Evolutionary conservation across 2,329 filamentous ascomycete genomes (phyloP).

Genomic region (Capronia epimyces): DNA sequence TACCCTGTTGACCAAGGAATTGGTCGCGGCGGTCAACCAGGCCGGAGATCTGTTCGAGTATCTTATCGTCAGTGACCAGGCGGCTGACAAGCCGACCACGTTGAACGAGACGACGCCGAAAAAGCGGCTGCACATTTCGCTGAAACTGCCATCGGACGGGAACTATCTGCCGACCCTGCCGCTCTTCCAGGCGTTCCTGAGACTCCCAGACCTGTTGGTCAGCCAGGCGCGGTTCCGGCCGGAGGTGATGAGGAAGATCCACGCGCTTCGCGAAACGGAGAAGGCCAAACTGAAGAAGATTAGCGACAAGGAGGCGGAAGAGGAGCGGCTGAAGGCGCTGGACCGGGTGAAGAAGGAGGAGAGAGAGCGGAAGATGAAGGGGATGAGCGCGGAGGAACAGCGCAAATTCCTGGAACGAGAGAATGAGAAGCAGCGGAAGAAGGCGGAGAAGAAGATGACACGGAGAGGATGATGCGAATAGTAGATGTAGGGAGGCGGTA

Average conservation of each 20-base stretch:
- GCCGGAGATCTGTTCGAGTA: slow-evolving; percentile 81
- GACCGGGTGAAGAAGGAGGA: slow-evolving; percentile 76
- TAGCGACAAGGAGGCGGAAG: slow-evolving; percentile 65
- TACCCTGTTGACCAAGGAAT: slow-evolving; percentile 75
- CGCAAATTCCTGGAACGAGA: slow-evolving; percentile 80
- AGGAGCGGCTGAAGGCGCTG: slow-evolving; percentile 50
- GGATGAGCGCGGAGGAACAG: slow-evolving; percentile 72
- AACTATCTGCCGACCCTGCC: slow-evolving; percentile 64
- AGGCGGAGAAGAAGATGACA: slow-evolving; percentile 58
- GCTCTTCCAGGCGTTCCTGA: slow-evolving; percentile 75
- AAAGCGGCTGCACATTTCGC: slow-evolving; percentile 78
- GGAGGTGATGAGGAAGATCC: slow-evolving; percentile 82
- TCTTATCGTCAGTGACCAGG: slow-evolving; percentile 83
- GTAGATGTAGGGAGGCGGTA: neutral
- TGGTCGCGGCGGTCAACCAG: slow-evolving; percentile 70
- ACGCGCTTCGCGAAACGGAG: slow-evolving; percentile 71
- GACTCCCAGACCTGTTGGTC: slow-evolving; percentile 76
- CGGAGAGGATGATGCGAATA: slow-evolving; percentile 40
- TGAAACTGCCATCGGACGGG: slow-evolving; percentile 59
- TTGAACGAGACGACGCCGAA: slow-evolving; percentile 76
- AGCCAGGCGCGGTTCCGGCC: slow-evolving; percentile 76
- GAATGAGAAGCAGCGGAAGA: slow-evolving; percentile 64
- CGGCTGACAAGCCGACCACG: slow-evolving; percentile 75
- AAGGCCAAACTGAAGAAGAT: slow-evolving; percentile 72
- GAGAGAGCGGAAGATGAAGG: slow-evolving; percentile 73